A percentile compares a stretch with the other conserved stretches of the same genome.
Conservation (phyloP, 176 grass and related monocot species). For the Themeda triandra region DNA sequence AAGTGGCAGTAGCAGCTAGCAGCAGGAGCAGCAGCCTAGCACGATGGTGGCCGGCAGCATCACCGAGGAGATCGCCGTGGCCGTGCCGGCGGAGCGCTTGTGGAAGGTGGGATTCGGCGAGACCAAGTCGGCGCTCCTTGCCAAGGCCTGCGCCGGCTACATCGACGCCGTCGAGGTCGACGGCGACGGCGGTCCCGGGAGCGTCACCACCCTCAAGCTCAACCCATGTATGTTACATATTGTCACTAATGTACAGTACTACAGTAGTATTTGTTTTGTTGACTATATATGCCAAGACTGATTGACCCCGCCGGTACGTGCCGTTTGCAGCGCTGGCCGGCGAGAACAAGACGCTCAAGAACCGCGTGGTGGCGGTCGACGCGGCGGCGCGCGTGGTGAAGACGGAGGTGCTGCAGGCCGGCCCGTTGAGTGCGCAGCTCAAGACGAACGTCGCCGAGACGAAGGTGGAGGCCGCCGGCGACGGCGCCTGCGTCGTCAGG, state of each 20-base stretch:
- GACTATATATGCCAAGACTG: too few species aligned
- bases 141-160: slow-evolving; percentile 19
- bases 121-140: not conserved
- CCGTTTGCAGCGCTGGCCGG: not conserved
- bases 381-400: not conserved
- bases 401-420: slow-evolving; percentile 8
- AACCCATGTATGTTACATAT: slow-evolving; percentile 10
- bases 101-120: slow-evolving; percentile 20
- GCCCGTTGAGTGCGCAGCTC: slow-evolving; percentile 7
- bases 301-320: too few species aligned
- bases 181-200: slow-evolving; percentile 27
- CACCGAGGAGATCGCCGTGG: slow-evolving; percentile 4
- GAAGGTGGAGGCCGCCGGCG: slow-evolving; percentile 24
- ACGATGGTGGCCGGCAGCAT: slow-evolving; percentile 24
- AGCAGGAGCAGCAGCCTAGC: too few species aligned
- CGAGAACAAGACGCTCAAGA: not conserved
- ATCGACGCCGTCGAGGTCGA: slow-evolving; percentile 16
- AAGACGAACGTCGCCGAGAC: slow-evolving; percentile 1
- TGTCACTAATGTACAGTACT: too few species aligned
- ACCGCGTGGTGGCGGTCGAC: not conserved
- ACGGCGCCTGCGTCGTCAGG: slow-evolving; percentile 16
- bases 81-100: slow-evolving; percentile 15
- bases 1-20: too few species aligned
- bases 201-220: slow-evolving; percentile 20
- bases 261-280: too few species aligned